Evolutionary conservation across 306 rosid species (phyloP), one percentile per base, ranked within the genome.

Genomic region (Astragalus membranaceus): DNA sequence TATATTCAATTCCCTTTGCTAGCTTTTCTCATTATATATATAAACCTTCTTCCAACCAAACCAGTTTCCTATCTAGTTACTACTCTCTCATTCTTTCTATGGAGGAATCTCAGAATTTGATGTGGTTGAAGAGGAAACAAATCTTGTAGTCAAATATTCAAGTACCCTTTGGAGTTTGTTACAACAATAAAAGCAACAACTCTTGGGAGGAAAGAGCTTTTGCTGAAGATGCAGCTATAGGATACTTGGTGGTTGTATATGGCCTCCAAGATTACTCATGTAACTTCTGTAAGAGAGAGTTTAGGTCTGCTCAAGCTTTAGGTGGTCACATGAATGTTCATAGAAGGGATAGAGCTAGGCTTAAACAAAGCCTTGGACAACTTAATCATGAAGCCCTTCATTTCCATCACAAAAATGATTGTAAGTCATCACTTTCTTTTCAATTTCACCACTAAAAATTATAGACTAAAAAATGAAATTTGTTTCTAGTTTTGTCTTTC

Each of bases 241-340:
- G 36, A 58, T 83, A 12, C 77, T 82, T 48, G 88, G 95, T 5
- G 88, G 93, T 3, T 87, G 87, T 39, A 57, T 81, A 37, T 90
- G 98, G 98, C 98, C 96, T 17, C 96, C 96, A 32, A 83, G 93
- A 54, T 56, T 93, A 93, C 73, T 73, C 93, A 11, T 93, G 98
- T 57, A 81, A 78, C n/a, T 93, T 93, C 62, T 93, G 98, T 52
- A 82, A 74, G 75, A 85, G 93, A 77, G 87, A 90, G 79, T 93
- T 93, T 67, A 79, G 83, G 81, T 93, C 96, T 65, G 98, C 98
- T 66, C 98, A 93, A 77, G 98, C 98, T 47, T 84, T 93, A 7
- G 98, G 98, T 3, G 98, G 98, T 17, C 98, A 93, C 85, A 93
- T 93, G 98, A 93, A 93, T 69, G 92, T 93, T 51, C 98, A 93